A percentile compares a stretch with the other conserved stretches of the same genome.
phyloP scores from a whole-genome alignment of 2,329 filamentous ascomycete species.

The Verticillium dahliae region DNA sequence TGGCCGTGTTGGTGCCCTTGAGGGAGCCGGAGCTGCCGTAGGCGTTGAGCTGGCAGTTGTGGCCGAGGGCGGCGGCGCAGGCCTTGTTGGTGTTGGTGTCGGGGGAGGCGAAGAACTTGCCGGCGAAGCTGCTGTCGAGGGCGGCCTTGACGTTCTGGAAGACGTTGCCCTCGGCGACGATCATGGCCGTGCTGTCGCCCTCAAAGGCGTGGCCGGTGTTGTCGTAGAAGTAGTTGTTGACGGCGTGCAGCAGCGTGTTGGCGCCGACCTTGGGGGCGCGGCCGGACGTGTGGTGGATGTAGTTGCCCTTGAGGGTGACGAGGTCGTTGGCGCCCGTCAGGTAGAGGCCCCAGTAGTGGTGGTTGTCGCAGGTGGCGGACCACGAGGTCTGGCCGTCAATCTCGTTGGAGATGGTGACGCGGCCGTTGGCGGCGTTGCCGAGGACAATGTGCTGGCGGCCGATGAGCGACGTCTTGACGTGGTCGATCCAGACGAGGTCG shows the following conservation, averaged over 20 bases:
- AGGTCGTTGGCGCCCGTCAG: constrained; percentile 48
- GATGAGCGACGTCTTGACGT: constrained; percentile 49
- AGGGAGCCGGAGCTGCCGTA: constrained; percentile 34
- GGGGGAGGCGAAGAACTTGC: constrained; percentile 25
- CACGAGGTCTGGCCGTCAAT: constrained; percentile 48
- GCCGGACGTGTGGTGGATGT: constrained; percentile 51
- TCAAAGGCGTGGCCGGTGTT: constrained; percentile 54
- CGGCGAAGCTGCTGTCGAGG: constrained; percentile 25
- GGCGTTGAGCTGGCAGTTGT: constrained; percentile 42
- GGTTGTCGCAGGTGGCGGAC: constrained; percentile 50
- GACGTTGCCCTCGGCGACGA: constrained; percentile 48
- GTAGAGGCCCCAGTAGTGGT: constrained; percentile 56
- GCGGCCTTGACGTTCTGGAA: constrained; percentile 46
- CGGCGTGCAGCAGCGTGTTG: constrained; percentile 49
- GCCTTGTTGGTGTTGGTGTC: constrained; percentile 25
- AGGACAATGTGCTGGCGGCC: constrained; percentile 56
- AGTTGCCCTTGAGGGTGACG: constrained; percentile 54
- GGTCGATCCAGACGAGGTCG: constrained; percentile 44
- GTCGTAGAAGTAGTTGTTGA: constrained; percentile 57
- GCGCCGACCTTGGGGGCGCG: constrained; percentile 51
- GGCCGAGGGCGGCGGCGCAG: constrained; percentile 40
- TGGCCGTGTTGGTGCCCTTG: constrained; percentile 32
- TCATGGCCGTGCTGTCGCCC: constrained; percentile 31
- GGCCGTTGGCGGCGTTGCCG: constrained; percentile 43
- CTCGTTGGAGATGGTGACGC: constrained; percentile 53